Conservation (phyloP, 129 eudicot genomes). For the Sambucus nigra region DNA sequence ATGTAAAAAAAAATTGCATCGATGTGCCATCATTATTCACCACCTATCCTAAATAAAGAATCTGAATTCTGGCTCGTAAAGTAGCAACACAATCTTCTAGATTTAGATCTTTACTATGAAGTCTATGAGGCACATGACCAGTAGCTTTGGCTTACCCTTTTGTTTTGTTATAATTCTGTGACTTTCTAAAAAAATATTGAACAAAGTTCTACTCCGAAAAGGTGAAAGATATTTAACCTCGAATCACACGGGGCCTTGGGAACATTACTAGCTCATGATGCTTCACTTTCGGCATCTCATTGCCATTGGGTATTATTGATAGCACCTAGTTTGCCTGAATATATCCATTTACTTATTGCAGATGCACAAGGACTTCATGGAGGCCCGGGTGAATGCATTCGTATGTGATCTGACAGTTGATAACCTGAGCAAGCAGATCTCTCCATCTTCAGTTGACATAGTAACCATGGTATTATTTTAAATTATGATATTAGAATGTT, state of each 20-base stretch:
- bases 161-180: no score
- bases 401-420: conserved; percentile 79
- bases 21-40: not conserved
- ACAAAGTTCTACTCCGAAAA: no score
- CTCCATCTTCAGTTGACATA: conserved; percentile 86
- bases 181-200: no score
- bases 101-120: not conserved
- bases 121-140: no score
- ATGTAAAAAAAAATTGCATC: not conserved
- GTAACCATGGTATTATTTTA: conserved; percentile 73
- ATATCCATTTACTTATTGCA: conserved; percentile 14
- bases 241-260: not conserved
- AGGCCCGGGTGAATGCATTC: conserved; percentile 68
- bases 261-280: not conserved
- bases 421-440: conserved; percentile 52
- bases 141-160: no score
- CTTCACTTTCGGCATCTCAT: no score
- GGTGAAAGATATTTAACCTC: no score
- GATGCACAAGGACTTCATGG: conserved; percentile 71
- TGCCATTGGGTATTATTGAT: no score
- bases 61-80: not conserved
- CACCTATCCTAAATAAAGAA: not conserved
- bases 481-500: not conserved
- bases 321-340: not conserved
- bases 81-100: not conserved